phyloP scores from a whole-genome alignment of 2,329 filamentous ascomycete genomes.

The Penicillium occitanis region DNA sequence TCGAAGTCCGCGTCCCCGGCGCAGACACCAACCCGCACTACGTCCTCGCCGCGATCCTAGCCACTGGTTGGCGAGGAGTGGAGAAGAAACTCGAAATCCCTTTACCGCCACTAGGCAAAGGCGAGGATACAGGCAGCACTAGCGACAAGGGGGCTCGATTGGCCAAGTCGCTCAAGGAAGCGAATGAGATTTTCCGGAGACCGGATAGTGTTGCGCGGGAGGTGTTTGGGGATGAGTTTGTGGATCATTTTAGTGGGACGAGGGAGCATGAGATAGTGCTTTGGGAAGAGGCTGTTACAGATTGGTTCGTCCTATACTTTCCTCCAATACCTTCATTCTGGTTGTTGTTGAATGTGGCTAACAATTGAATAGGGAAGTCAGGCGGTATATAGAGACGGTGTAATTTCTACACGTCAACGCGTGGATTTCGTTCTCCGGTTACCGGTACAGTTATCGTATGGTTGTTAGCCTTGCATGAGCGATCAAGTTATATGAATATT shows the following conservation, averaged over 20 bases:
- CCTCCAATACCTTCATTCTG: too few relatives aligned
- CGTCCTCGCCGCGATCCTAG: constrained; percentile 82
- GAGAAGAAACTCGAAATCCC: constrained; percentile 86
- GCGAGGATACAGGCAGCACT: constrained; percentile 73
- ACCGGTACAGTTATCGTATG: background rate
- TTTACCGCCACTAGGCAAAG: constrained; percentile 79
- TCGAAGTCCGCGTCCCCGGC: constrained; percentile 91
- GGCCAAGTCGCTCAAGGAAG: constrained; percentile 82
- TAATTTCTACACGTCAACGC: constrained; percentile 30
- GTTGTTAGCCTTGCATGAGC: background rate
- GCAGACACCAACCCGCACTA: constrained; percentile 89
- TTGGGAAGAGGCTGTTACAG: constrained; percentile 95
- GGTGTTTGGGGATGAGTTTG: constrained; percentile 91
- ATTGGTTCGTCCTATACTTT: constrained; percentile 67
- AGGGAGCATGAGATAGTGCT: constrained; percentile 85
- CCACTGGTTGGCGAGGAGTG: constrained; percentile 84
- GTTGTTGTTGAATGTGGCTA: background rate
- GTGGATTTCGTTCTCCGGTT: background rate
- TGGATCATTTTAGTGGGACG: constrained; percentile 91
- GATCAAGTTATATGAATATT: background rate
- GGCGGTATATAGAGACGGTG: constrained; percentile 76
- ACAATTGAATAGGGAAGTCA: constrained; percentile 63
- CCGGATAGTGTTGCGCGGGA: constrained; percentile 85
- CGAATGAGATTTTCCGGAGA: constrained; percentile 72
- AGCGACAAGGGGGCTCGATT: constrained; percentile 72